Evolutionary conservation across 2,329 filamentous ascomycete species (phyloP).

Genomic region (Xylaria multiplex): DNA sequence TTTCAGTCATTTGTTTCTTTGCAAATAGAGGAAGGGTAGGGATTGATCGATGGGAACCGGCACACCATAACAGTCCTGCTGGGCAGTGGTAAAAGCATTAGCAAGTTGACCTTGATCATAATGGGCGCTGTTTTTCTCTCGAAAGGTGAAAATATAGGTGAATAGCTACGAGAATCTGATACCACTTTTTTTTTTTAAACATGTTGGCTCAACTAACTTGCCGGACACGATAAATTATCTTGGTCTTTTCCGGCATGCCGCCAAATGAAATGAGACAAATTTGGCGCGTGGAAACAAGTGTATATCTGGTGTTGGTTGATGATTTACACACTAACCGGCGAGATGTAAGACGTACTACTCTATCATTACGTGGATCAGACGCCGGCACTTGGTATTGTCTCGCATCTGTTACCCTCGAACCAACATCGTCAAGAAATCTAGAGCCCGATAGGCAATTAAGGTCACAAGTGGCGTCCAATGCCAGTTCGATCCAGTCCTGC

Average conservation of each 20-base stretch:
- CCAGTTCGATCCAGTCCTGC: conserved; percentile 1
- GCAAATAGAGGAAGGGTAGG: conserved; percentile 26
- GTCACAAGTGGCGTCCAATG: conserved; percentile 24
- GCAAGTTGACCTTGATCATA: conserved; percentile 35
- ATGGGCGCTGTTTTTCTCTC: not conserved
- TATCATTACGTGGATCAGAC: conserved; percentile 6
- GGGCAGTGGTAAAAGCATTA: conserved; percentile 41
- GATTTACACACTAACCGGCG: not conserved
- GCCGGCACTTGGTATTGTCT: conserved; percentile 14
- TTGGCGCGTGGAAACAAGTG: not conserved
- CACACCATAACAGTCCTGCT: conserved; percentile 41
- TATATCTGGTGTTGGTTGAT: not conserved
- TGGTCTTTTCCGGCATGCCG: not conserved
- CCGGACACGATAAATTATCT: not conserved
- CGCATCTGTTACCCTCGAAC: conserved; percentile 12
- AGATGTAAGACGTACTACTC: not conserved
- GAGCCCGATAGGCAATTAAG: not conserved
- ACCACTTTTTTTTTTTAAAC: not conserved
- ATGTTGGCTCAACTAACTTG: not conserved
- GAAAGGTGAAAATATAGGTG: not conserved
- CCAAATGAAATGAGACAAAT: not conserved
- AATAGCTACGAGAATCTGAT: conserved; percentile 1
- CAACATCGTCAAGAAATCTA: conserved; percentile 1
- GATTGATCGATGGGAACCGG: conserved; percentile 21
- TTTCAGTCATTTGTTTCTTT: conserved; percentile 7